Conservation (phyloP, 2,329 filamentous ascomycete species). For the Fusarium odoratissimum region DNA sequence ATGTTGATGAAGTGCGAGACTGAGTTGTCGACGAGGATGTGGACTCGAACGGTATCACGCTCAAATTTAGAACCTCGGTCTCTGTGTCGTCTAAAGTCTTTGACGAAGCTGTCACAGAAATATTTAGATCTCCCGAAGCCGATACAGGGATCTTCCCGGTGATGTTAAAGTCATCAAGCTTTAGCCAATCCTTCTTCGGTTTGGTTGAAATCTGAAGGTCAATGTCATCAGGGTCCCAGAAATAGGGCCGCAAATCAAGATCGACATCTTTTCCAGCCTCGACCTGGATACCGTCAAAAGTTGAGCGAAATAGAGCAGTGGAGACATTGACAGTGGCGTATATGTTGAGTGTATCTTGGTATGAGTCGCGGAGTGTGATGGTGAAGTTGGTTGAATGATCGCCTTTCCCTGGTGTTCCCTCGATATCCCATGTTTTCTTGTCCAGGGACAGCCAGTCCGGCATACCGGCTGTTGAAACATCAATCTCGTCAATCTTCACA, state of each 20-base stretch:
- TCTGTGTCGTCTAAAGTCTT: slow-evolving; percentile 51
- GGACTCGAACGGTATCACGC: slow-evolving; percentile 47
- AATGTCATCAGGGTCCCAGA: slow-evolving; percentile 54
- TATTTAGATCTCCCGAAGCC: slow-evolving; percentile 47
- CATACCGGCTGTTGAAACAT: slow-evolving; percentile 61
- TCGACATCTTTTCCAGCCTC: slow-evolving; percentile 56
- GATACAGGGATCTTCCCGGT: slow-evolving; percentile 55
- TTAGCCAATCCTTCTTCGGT: slow-evolving; percentile 58
- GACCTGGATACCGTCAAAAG: slow-evolving; percentile 54
- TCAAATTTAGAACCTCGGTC: slow-evolving; percentile 53
- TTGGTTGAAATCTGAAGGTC: slow-evolving; percentile 51
- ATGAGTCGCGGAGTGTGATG: slow-evolving; percentile 68
- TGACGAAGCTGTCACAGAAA: slow-evolving; percentile 50
- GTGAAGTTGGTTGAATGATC: slow-evolving; percentile 72
- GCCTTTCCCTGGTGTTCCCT: slow-evolving; percentile 71
- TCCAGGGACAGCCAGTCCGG: slow-evolving; percentile 80
- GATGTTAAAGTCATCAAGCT: slow-evolving; percentile 53
- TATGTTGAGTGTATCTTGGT: slow-evolving; percentile 68
- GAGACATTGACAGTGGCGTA: slow-evolving; percentile 57
- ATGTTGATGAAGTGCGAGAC: slow-evolving; percentile 23
- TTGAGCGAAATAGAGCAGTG: slow-evolving; percentile 55
- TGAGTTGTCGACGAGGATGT: slow-evolving; percentile 32
- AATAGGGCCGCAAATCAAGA: slow-evolving; percentile 57
- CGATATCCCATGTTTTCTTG: slow-evolving; percentile 68
- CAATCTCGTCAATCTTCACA: slow-evolving; percentile 62